These are phyloP conservation scores for Fennellomyces sp. DNA, from an alignment of 371 early-diverging fungal genomes.

Conservation along the genomic window DNA sequence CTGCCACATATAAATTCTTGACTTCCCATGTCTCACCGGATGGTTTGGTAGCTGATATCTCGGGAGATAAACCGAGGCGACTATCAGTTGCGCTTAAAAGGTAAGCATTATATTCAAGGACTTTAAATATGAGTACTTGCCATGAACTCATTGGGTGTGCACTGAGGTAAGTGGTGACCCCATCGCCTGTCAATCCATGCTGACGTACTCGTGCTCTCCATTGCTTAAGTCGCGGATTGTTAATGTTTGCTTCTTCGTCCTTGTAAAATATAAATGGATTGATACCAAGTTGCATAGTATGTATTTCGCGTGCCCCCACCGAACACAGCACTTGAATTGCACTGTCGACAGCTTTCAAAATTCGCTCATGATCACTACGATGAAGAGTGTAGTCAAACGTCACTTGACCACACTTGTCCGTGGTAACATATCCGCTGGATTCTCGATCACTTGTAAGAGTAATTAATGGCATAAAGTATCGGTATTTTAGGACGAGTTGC, in stretches of 20 bases:
- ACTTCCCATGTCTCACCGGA: no score
- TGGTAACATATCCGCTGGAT: conserved; percentile 23
- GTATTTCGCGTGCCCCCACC: conserved; percentile 65
- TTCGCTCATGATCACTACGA: no score
- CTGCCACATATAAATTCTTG: no score
- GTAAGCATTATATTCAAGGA: no score
- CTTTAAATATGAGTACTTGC: no score
- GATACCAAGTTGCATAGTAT: conserved; percentile 41
- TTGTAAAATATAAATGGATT: conserved; percentile 32
- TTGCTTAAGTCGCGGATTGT: conserved; percentile 24
- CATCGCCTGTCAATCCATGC: conserved; percentile 13
- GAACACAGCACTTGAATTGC: no score
- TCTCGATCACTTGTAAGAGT: conserved; percentile 68
- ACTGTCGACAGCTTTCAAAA: no score
- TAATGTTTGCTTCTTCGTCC: conserved; percentile 22
- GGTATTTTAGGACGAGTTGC: conserved; percentile 42
- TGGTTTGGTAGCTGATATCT: no score
- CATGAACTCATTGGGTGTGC: conserved; percentile 66
- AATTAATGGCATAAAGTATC: conserved; percentile 44
- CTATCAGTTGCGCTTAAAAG: no score
- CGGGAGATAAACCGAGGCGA: no score
- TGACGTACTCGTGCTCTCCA: conserved; percentile 19
- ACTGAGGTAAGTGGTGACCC: conserved; percentile 16
- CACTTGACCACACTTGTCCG: conserved; percentile 26
- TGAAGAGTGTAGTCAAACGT: no score